Evolutionary conservation across 257 asterid genomes (phyloP), one percentile per base, ranked within the genome.

Genomic region (Linderniella brevidens): DNA sequence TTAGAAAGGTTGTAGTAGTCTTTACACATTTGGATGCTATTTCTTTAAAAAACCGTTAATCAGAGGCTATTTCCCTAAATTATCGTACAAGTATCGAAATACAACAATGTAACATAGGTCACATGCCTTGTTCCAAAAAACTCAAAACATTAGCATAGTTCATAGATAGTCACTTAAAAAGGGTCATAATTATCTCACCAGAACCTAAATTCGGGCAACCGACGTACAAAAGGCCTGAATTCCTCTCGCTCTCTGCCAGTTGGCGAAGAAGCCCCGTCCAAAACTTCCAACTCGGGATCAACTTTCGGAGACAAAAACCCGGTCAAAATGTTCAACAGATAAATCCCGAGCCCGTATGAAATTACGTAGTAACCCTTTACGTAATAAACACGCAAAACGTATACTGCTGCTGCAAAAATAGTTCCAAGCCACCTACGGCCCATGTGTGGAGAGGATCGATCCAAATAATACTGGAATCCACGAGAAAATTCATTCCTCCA

Each of bases 241-340:
- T 79, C 81, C 18, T 69, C 64, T 35, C 71, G 35, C 40, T 66
- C 74, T 42, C 44, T 79, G 32, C 32, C 32, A 48, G 67, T 61
- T 18, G 76, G 81, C 50, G 45, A 67, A 9, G 78, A 72, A 58
- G 75, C 64, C 25, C 85, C 79, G 47, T 75, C 90, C 20, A 60
- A 57, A 41, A 64, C 68, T 58, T 78, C 90, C 15, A 72, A 49
- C 61, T 64, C 84, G 12, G 77, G 81, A 58, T 78, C 84, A 47
- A 67, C 80, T 47, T 67, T 65, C 2, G 90, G 90, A 41, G 90
- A 75, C 66, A 78, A 54, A 61, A 78, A 75, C 35, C 75, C 79
- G 18, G 68, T 78, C 79, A 78, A 57, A 68, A 78, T 61, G 59
- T 78, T 75, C 75, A 75, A 53, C 67, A 75, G 65, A 49, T 75